These are phyloP conservation scores for Quercus glauca DNA, from an alignment of 306 rosid species.

Conservation along the genomic window DNA sequence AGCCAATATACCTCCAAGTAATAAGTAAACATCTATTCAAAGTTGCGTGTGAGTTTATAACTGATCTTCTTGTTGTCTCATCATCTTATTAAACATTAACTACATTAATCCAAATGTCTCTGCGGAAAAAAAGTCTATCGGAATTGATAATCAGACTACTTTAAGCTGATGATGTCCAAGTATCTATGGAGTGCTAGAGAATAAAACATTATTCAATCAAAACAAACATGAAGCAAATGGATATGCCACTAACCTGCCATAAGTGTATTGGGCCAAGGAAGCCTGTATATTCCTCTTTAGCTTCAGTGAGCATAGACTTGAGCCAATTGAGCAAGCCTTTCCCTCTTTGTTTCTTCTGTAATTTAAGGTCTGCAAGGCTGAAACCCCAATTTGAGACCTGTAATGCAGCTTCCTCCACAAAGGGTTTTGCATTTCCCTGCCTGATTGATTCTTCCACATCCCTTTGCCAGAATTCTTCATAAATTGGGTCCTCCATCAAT, in stretches of 20 bases:
- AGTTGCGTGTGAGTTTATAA: slow-evolving; percentile 6
- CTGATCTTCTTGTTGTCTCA: not conserved
- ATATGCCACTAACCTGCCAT: slow-evolving; percentile 80
- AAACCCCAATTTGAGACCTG: slow-evolving; percentile 96
- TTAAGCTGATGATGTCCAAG: not conserved
- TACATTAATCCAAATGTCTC: not conserved
- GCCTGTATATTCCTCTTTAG: slow-evolving; percentile 66
- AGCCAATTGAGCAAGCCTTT: slow-evolving; percentile 62
- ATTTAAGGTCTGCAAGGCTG: slow-evolving; percentile 81
- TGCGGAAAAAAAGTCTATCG: not conserved
- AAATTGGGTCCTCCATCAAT: slow-evolving; percentile 82
- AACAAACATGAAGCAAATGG: slow-evolving; percentile 4
- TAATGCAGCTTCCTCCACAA: slow-evolving; percentile 85
- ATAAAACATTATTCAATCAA: not conserved
- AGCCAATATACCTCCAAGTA: not conserved
- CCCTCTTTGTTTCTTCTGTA: slow-evolving; percentile 63
- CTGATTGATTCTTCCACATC: slow-evolving; percentile 94
- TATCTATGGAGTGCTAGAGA: not conserved
- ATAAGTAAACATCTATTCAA: not conserved
- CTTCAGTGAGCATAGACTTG: slow-evolving; percentile 60
- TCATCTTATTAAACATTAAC: not conserved
- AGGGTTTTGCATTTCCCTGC: slow-evolving; percentile 71
- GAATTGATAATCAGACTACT: not conserved
- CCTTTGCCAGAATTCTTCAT: slow-evolving; percentile 98
- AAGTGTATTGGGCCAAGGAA: slow-evolving; percentile 95